Evolutionary conservation across 1,139 yeast species (phyloP).

Genomic region (Petasospora fabianii): DNA sequence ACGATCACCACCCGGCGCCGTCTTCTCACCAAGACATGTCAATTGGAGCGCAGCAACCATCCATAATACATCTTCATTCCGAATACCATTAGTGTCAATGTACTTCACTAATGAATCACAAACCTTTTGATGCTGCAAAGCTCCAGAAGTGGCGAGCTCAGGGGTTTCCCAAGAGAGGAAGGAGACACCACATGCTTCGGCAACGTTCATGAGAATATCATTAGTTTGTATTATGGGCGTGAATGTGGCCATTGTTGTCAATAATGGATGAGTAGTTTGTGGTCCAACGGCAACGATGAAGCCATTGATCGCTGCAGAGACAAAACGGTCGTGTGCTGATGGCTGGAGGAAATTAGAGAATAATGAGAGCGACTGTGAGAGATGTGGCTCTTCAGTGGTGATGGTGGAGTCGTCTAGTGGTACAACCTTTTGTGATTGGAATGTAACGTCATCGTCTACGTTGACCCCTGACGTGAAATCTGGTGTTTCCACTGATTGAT

Average conservation of each 20-base stretch:
- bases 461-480: background rate
- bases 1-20: constrained; percentile 29
- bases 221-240: constrained; percentile 30
- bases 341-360: no score
- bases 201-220: constrained; percentile 32
- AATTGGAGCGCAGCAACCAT: constrained; percentile 35
- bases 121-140: constrained; percentile 10
- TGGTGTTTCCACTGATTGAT: no score
- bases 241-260: constrained; percentile 38
- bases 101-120: constrained; percentile 4
- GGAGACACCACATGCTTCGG: constrained; percentile 38
- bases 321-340: constrained; percentile 5
- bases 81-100: background rate
- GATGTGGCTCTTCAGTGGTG: no score
- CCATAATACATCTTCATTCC: constrained; percentile 24
- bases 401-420: background rate
- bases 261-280: constrained; percentile 38
- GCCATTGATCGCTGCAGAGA: constrained; percentile 33
- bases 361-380: no score
- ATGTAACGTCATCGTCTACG: background rate
- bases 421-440: no score
- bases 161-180: constrained; percentile 30
- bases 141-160: constrained; percentile 11
- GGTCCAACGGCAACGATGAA: constrained; percentile 40
- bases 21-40: constrained; percentile 34